Conservation (phyloP, 768 basidiomycete genomes). For the Butyriboletus loyo region DNA sequence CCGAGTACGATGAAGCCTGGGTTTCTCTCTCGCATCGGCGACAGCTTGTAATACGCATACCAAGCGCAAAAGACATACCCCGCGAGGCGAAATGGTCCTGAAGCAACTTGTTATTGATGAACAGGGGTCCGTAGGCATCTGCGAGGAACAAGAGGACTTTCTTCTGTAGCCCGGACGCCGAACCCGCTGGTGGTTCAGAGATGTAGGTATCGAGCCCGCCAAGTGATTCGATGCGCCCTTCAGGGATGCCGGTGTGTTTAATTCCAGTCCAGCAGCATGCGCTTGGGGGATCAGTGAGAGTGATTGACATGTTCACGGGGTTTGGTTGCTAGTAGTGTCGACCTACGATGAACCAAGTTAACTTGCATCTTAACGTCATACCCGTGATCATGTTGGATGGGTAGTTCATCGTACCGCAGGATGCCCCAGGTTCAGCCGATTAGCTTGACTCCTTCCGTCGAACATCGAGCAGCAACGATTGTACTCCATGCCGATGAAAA, state of each 20-base stretch:
- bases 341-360: background rate
- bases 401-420: background rate
- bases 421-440: background rate
- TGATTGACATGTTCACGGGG: conserved; percentile 1
- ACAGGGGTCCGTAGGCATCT: conserved; percentile 57
- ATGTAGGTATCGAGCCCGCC: conserved; percentile 53
- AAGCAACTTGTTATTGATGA: conserved; percentile 51
- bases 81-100: conserved; percentile 61
- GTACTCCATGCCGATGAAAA: background rate
- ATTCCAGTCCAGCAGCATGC: conserved; percentile 50
- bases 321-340: background rate
- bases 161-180: conserved; percentile 22
- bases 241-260: conserved; percentile 46
- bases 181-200: conserved; percentile 40
- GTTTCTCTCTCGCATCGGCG: background rate
- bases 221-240: conserved; percentile 42
- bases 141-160: conserved; percentile 54
- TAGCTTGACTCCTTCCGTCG: background rate
- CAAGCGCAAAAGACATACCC: conserved; percentile 34
- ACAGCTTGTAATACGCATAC: background rate
- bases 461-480: background rate
- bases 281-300: conserved; percentile 40
- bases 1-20: conserved; percentile 57
- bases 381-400: background rate
- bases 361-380: background rate